Evolutionary conservation across 2,329 filamentous ascomycete genomes (phyloP), one percentile per base, ranked within the genome.

Genomic region (Exserohilum turcica): DNA sequence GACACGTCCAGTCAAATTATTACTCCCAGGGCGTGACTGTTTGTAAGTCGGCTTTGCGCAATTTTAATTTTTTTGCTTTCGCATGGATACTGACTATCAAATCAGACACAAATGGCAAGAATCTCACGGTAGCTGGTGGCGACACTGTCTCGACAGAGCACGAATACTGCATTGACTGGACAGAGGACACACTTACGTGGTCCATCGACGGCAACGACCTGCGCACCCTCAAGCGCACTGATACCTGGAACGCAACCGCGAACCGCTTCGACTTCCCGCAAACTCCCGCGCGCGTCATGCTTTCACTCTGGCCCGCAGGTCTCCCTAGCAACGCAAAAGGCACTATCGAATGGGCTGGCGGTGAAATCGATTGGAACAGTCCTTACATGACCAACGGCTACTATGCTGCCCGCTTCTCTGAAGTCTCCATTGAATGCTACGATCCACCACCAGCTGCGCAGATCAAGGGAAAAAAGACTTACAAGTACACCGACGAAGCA

Each of bases 281-380:
- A 78, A 95, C 92, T 0, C 94, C 94, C 3, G 79, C 92, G 13
- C 90, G 93, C 64, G 84, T 99, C 46, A 91, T 97, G 80, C 83
- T 99, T 44, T 97, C 94, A 13, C 86, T 99, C 69, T 99, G 94
- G 94, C 94, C 94, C 35, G 94, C 91, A 68, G 94, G 94, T 71
- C 84, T 90, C 40, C 77, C 85, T 8, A 82, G 82, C 70, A 97
- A 97, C 74, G 88, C 84, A 35, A 72, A 89, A 73, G 94, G 94
- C 50, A 97, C 94, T 29, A 84, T 96, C 61, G 82, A 87, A 48
- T 99, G 94, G 94, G 91, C 93, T 15, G 94, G 94, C 70, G 94
- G 94, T 65, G 78, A 84, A 46, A 93, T 99, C 60, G 83, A 96
- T 80, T 99, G 94, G 93, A 79, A 89, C 72, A 85, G 84, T 60